Evolutionary conservation across 129 eudicot species (phyloP).

Genomic region (Lactuca sativa): DNA sequence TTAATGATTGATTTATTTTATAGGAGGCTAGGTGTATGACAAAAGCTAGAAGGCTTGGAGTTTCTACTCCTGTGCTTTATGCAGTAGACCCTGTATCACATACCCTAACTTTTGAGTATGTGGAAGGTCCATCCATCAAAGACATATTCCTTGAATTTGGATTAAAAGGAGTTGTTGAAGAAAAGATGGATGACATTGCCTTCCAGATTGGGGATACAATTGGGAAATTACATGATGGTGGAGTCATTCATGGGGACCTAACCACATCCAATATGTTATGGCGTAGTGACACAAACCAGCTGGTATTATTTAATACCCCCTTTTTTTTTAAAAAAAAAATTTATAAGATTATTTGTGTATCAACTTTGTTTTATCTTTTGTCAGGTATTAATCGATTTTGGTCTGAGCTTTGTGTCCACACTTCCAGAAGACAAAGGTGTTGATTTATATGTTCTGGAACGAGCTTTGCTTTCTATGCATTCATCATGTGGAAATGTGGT

Average conservation of each 20-base stretch:
- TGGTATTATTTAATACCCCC: constrained; percentile 44
- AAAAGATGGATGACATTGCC: constrained; percentile 72
- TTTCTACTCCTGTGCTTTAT: constrained; percentile 79
- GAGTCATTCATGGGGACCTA: constrained; percentile 88
- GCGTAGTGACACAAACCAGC: constrained; percentile 57
- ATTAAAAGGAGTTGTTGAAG: constrained; percentile 62
- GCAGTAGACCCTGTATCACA: constrained; percentile 70
- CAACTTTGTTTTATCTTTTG: not conserved
- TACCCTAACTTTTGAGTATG: constrained; percentile 72
- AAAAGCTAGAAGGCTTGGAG: constrained; percentile 93
- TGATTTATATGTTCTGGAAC: constrained; percentile 88
- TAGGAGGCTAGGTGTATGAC: constrained; percentile 98
- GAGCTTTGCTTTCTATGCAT: constrained; percentile 97
- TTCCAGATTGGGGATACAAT: constrained; percentile 74
- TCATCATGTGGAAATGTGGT: constrained; percentile 98
- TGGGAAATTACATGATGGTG: constrained; percentile 93
- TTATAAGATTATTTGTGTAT: not conserved
- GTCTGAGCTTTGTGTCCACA: constrained; percentile 82
- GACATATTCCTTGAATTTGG: constrained; percentile 85
- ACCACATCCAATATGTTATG: constrained; percentile 98
- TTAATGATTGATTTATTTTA: constrained; percentile 8
- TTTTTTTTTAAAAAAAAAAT: not conserved
- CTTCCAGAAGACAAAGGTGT: constrained; percentile 99
- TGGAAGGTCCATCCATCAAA: constrained; percentile 82
- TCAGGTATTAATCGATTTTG: constrained; percentile 91